Conservation (phyloP, 1,139 yeast genomes). For the Debaryomyces fabryi region DNA sequence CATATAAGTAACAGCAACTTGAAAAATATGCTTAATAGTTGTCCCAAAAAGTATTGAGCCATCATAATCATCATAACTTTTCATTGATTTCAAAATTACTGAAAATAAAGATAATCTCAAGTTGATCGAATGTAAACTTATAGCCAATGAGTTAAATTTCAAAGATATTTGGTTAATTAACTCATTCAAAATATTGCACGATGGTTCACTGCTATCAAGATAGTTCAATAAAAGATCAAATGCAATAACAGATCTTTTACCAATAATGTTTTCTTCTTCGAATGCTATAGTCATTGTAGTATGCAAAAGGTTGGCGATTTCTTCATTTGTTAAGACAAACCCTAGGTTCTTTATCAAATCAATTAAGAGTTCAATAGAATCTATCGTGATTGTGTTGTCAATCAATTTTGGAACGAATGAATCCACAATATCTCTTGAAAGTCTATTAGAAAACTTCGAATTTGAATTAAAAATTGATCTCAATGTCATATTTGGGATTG, state of each 20-base stretch:
- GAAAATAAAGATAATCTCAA: constrained; percentile 14
- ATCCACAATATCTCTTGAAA: constrained; percentile 27
- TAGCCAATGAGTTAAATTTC: constrained; percentile 5
- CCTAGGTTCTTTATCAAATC: constrained; percentile 64
- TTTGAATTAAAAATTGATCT: constrained; percentile 55
- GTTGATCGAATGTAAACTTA: neutral
- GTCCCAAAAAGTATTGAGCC: constrained; percentile 4
- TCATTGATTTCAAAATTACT: constrained; percentile 11
- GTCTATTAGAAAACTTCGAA: constrained; percentile 20
- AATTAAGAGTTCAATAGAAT: constrained; percentile 63
- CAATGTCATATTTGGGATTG: constrained; percentile 72
- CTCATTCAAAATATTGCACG: constrained; percentile 17
- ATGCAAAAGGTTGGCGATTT: constrained; percentile 38
- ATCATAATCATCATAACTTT: constrained; percentile 21
- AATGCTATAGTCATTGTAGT: constrained; percentile 45
- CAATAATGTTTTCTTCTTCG: constrained; percentile 48
- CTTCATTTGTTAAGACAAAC: constrained; percentile 42
- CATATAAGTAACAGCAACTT: constrained; percentile 26
- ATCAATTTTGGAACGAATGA: constrained; percentile 24
- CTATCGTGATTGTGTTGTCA: constrained; percentile 45
- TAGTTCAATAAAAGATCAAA: constrained; percentile 50
- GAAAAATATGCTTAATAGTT: constrained; percentile 20
- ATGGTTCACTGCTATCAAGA: constrained; percentile 19
- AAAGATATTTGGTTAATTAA: constrained; percentile 5
- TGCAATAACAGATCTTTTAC: constrained; percentile 59